Conservation (phyloP, 768 basidiomycete species). For the Tricholoma furcatifolium region DNA sequence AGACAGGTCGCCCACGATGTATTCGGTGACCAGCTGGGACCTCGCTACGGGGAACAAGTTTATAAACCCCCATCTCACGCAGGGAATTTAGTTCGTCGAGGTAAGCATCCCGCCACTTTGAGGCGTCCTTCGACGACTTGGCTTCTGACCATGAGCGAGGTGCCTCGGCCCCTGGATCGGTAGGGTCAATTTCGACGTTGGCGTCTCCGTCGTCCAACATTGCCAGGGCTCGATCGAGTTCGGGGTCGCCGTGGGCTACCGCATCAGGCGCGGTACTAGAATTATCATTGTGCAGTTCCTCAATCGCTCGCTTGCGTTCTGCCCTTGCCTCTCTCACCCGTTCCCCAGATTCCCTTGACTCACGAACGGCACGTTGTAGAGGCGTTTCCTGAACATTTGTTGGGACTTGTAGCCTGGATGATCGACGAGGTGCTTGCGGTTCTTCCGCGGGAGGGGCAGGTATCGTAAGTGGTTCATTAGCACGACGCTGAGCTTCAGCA, state of each 20-base stretch:
- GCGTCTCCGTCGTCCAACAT: too few species aligned
- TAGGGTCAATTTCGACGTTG: too few species aligned
- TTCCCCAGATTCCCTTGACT: conserved; percentile 1
- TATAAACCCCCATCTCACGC: not conserved
- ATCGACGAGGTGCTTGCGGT: not conserved
- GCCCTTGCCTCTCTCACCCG: not conserved
- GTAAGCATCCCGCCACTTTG: not conserved
- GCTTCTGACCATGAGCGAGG: conserved; percentile 7
- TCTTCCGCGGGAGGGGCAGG: too few species aligned
- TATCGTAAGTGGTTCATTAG: too few species aligned
- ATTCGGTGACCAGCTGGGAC: conserved; percentile 15
- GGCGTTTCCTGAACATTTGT: not conserved
- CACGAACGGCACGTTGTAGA: not conserved
- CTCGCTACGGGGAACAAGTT: not conserved
- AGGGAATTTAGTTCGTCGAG: too few species aligned
- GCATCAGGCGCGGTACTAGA: not conserved
- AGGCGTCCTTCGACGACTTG: conserved; percentile 20
- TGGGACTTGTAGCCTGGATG: not conserved
- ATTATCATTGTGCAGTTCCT: not conserved
- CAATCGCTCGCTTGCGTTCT: not conserved
- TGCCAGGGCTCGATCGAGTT: not conserved
- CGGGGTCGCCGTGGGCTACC: not conserved
- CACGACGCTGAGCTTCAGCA: too few species aligned
- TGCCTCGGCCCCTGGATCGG: too few species aligned
- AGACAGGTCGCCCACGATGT: conserved; percentile 27